Base-by-base conservation (phyloP, 768 basidiomycete genomes). In the Atractiella rhizophila region DNA sequence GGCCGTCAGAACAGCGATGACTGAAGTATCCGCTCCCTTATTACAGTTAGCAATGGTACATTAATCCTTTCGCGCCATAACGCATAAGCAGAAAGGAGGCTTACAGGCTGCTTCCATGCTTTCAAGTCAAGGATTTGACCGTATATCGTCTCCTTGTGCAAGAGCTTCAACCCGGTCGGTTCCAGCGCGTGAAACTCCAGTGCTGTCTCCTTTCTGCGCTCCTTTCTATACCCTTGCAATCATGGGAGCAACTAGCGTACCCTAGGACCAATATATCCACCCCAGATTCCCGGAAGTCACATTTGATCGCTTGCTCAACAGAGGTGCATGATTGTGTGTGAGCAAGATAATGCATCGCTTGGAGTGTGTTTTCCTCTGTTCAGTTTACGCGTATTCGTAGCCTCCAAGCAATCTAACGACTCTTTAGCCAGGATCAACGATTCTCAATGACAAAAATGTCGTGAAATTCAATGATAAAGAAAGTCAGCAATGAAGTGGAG, bases 1-100 rank as follows among this genome's bases (percentile, higher is more conserved):
- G 11, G 53, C 47, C 7, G 51, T 49, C 9, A 54, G 42, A 28
- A 54, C 46, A 27, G 46, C 30, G 35, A 54, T 16, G 10, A 44
- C 38, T 2, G 43, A 41, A 0, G 39, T 45, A 18, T 20, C 35
- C 15, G 21, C 13, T 20, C 18, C 4, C 15, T 15, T 36, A 20
- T 15, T 20, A 31, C 7, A 2, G n/a, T 19, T 27, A n/a, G 32
- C 19, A 21, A 0, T n/a, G 26, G 25, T 31, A 37, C 12, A 6
- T 10, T 19, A n/a, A 3, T 11, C 4, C 10, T 4, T 4, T 12
- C 18, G 18, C 4, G 6, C 4, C 9, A 9, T 2, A 13, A 6
- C 35, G 3, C 5, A 12, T 26, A 11, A 16, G 23, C 2, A 2
- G 24, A 4, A 4, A 0, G 18, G 2, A 11, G 16, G 44, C 45